Evolutionary conservation across 768 basidiomycete genomes (phyloP).

Genomic region (Suillus weaverae): DNA sequence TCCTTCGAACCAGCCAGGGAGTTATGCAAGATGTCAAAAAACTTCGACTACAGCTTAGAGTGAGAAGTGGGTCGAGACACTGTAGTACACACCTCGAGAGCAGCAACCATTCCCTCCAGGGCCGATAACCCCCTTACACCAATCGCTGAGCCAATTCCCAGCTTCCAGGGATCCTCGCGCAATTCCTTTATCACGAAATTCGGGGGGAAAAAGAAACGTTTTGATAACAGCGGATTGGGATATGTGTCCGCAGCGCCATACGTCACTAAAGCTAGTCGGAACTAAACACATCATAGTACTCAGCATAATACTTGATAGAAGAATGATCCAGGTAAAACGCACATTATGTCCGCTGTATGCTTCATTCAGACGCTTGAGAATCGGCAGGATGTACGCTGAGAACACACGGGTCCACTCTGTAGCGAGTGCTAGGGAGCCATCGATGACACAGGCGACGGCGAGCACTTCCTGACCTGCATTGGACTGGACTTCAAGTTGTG

Average conservation of each 20-base stretch:
- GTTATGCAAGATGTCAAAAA: slow-evolving; percentile 38
- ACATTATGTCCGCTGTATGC: slow-evolving; percentile 40
- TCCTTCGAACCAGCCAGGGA: slow-evolving; percentile 25
- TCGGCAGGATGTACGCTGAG: slow-evolving; percentile 46
- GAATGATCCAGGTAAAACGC: slow-evolving; percentile 9
- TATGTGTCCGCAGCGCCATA: slow-evolving; percentile 61
- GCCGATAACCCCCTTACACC: slow-evolving; percentile 59
- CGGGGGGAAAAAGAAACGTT: slow-evolving; percentile 51
- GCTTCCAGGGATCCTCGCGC: slow-evolving; percentile 42
- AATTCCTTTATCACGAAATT: slow-evolving; percentile 43
- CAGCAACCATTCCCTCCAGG: slow-evolving; percentile 69
- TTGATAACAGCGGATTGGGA: slow-evolving; percentile 56
- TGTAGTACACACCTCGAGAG: slow-evolving; percentile 57
- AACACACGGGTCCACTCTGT: slow-evolving; percentile 52
- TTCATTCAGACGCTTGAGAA: slow-evolving; percentile 54
- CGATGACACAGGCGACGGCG: slow-evolving; percentile 60
- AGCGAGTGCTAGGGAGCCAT: slow-evolving; percentile 56
- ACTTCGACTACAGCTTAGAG: slow-evolving; percentile 37
- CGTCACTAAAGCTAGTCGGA: slow-evolving; percentile 54
- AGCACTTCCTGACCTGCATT: slow-evolving; percentile 31
- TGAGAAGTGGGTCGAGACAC: neutral
- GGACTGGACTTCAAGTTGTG: neutral
- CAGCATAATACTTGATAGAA: slow-evolving; percentile 1
- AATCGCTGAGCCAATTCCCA: slow-evolving; percentile 59
- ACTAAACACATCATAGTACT: slow-evolving; percentile 20